Conservation (phyloP, 2,329 filamentous ascomycete species). For the Thelonectria rubi region DNA sequence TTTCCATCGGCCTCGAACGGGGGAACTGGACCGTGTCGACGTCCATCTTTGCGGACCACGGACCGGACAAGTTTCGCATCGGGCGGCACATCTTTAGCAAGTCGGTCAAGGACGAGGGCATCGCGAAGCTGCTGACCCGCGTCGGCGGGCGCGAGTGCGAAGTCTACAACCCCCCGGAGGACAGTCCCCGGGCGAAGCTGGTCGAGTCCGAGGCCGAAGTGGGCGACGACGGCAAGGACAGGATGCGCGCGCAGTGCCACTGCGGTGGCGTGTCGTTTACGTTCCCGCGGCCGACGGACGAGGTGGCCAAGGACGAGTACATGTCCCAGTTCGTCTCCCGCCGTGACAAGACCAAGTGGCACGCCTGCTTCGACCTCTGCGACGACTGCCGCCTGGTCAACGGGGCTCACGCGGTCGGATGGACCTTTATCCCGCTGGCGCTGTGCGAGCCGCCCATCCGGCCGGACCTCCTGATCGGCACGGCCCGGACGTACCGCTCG, state of each 20-base stretch:
- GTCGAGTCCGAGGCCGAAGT: constrained; percentile 44
- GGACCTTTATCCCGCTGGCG: constrained; percentile 53
- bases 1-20: constrained; percentile 45
- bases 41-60: constrained; percentile 52
- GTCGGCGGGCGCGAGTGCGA: constrained; percentile 44
- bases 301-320: constrained; percentile 43
- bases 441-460: constrained; percentile 50
- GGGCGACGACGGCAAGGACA: constrained; percentile 49
- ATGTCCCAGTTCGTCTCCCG: constrained; percentile 49
- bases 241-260: constrained; percentile 55
- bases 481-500: constrained; percentile 53
- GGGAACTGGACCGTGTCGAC: constrained; percentile 51
- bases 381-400: constrained; percentile 55
- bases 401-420: constrained; percentile 53
- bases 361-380: constrained; percentile 53
- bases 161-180: constrained; percentile 49
- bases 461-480: constrained; percentile 52
- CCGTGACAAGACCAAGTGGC: constrained; percentile 53
- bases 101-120: constrained; percentile 49
- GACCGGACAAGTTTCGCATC: constrained; percentile 48
- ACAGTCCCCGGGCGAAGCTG: constrained; percentile 40
- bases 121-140: constrained; percentile 48
- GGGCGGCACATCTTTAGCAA: constrained; percentile 49
- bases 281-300: constrained; percentile 50
- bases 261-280: constrained; percentile 60